A percentile compares a stretch with the other conserved stretches of the same genome.
phyloP scores from a whole-genome alignment of 2,329 filamentous ascomycete species.

The Ceratocystis papillata region DNA sequence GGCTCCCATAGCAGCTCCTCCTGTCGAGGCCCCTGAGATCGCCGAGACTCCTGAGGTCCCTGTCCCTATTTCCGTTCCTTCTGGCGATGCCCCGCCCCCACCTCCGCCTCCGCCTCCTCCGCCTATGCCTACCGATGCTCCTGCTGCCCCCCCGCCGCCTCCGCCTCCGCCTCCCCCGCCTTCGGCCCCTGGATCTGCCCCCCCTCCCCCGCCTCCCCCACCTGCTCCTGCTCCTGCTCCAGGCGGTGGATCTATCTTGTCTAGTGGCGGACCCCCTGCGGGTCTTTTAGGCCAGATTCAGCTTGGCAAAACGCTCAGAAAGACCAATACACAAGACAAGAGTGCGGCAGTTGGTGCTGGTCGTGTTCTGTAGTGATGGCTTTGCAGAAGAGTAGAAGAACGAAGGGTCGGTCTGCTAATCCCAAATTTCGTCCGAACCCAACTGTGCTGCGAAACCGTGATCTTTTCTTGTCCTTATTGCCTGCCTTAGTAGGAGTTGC shows the following conservation, averaged over 20 bases:
- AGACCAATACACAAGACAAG: constrained; percentile 81
- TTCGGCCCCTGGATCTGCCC: constrained; percentile 29
- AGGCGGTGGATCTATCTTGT: constrained; percentile 29
- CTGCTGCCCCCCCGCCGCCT: constrained; percentile 29
- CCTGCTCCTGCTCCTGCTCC: constrained; percentile 28
- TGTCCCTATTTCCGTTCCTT: constrained; percentile 29
- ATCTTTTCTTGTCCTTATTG: not conserved
- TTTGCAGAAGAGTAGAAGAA: not conserved
- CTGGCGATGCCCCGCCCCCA: constrained; percentile 26
- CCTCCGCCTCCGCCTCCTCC: constrained; percentile 29
- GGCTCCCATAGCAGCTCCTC: constrained; percentile 33
- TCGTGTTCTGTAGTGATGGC: constrained; percentile 48
- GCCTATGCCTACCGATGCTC: constrained; percentile 33
- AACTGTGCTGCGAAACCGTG: not conserved
- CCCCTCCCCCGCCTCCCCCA: constrained; percentile 32
- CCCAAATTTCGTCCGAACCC: not conserved
- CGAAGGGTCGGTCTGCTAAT: not conserved
- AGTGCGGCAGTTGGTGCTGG: constrained; percentile 63
- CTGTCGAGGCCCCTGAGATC: constrained; percentile 30
- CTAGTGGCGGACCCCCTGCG: constrained; percentile 42
- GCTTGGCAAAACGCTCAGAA: constrained; percentile 65
- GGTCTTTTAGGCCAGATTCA: constrained; percentile 76
- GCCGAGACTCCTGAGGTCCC: constrained; percentile 30
- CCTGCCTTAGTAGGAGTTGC: constrained; percentile 18
- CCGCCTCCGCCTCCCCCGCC: constrained; percentile 32